phyloP scores from a whole-genome alignment of 2,329 filamentous ascomycete genomes.

The Fusarium poae region DNA sequence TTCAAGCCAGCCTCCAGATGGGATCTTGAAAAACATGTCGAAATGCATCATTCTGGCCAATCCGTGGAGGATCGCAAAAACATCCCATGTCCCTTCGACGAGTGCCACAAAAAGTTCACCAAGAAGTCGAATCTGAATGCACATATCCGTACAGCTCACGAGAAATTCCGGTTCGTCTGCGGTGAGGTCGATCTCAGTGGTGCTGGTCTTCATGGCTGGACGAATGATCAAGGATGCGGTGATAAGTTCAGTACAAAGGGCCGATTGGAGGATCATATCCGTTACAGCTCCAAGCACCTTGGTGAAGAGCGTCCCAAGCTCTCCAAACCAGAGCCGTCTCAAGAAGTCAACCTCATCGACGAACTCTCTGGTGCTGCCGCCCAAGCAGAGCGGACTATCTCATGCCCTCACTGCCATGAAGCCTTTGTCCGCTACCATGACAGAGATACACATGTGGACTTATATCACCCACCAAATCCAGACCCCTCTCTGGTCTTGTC shows the following conservation, averaged over 20 bases:
- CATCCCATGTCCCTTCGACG: conserved; percentile 74
- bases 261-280: conserved; percentile 85
- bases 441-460: conserved; percentile 60
- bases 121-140: conserved; percentile 85
- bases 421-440: conserved; percentile 66
- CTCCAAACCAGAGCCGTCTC: conserved; percentile 36
- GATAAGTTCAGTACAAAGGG: conserved; percentile 81
- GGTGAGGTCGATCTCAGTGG: conserved; percentile 73
- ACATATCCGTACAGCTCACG: conserved; percentile 82
- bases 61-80: conserved; percentile 73
- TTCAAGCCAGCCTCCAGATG: conserved; percentile 74
- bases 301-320: conserved; percentile 63
- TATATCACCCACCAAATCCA: conserved; percentile 43
- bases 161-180: conserved; percentile 83
- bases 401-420: conserved; percentile 61
- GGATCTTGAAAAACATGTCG: conserved; percentile 81
- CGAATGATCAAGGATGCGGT: conserved; percentile 76
- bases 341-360: conserved; percentile 55
- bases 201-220: conserved; percentile 73
- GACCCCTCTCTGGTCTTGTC: conserved; percentile 46
- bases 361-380: conserved; percentile 59
- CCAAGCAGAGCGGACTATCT: conserved; percentile 58
- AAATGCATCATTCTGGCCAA: conserved; percentile 77
- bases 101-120: conserved; percentile 83
- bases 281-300: conserved; percentile 83